Percentiles rank a stretch among this genome's conserved stretches.
Conservation (phyloP, 768 basidiomycete genomes). For the Crepidotus variabilis region DNA sequence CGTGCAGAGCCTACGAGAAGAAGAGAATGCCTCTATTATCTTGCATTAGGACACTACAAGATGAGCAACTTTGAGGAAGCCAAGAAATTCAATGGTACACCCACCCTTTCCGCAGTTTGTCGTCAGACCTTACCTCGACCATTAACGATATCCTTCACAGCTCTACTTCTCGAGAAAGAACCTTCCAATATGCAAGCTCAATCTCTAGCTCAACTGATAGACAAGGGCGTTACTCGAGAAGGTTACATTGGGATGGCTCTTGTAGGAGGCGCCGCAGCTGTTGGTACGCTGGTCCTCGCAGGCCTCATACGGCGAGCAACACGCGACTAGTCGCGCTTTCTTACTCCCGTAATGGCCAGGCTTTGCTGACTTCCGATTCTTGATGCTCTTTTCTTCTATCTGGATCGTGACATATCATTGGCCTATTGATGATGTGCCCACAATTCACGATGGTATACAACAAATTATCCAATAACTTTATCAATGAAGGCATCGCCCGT, state of each 20-base stretch:
- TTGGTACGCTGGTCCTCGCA: slow-evolving; percentile 73
- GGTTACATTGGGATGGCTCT: slow-evolving; percentile 99
- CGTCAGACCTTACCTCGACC: background rate
- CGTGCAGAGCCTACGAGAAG: slow-evolving; percentile 81
- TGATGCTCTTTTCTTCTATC: background rate
- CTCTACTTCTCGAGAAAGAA: slow-evolving; percentile 84
- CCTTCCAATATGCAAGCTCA: slow-evolving; percentile 92
- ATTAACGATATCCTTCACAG: slow-evolving; percentile 34
- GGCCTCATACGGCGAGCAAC: slow-evolving; percentile 81
- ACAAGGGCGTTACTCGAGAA: slow-evolving; percentile 81
- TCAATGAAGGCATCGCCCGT: slow-evolving; percentile 7
- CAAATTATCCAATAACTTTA: background rate
- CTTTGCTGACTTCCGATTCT: no score
- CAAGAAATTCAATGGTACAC: slow-evolving; percentile 85
- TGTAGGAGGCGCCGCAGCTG: slow-evolving; percentile 83
- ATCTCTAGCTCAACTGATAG: slow-evolving; percentile 81
- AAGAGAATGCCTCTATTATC: slow-evolving; percentile 94
- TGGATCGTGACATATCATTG: no score
- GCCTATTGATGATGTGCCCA: no score
- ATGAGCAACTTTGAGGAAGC: slow-evolving; percentile 94
- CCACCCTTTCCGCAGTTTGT: slow-evolving; percentile 22
- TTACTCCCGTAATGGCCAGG: background rate
- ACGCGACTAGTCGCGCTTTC: slow-evolving; percentile 32
- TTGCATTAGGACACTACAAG: slow-evolving; percentile 95
- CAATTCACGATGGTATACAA: no score